phyloP scores from a whole-genome alignment of 495 filamentous ascomycete species.

The Lophium mytilinum region DNA sequence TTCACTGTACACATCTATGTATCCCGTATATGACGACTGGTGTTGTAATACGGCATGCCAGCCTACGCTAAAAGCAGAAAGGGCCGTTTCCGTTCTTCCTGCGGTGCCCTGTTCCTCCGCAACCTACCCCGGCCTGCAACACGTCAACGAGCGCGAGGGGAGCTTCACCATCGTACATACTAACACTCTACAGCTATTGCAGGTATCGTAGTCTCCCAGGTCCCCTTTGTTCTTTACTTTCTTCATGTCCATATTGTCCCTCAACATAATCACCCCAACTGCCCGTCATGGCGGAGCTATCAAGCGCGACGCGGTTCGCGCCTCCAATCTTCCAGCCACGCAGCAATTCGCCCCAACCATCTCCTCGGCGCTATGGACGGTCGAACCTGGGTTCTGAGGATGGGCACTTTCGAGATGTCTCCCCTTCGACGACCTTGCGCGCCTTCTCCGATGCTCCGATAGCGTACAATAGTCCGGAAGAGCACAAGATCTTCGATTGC shows the following conservation, averaged over 20 bases:
- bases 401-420: constrained; percentile 27
- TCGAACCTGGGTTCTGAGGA: constrained; percentile 12
- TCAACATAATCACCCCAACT: not conserved
- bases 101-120: not conserved
- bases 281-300: constrained; percentile 13
- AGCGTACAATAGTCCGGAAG: constrained; percentile 17
- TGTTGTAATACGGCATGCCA: too few relatives aligned
- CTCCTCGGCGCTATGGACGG: constrained; percentile 15
- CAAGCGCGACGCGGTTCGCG: constrained; percentile 13
- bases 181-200: not conserved
- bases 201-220: not conserved
- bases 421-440: constrained; percentile 29
- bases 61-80: too few relatives aligned
- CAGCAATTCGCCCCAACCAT: constrained; percentile 21
- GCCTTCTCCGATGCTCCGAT: constrained; percentile 25
- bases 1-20: too few relatives aligned
- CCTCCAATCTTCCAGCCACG: constrained; percentile 16
- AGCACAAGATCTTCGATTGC: constrained; percentile 24
- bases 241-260: not conserved
- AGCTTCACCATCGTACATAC: not conserved
- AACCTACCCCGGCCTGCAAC: not conserved
- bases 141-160: not conserved
- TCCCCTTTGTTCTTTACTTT: not conserved
- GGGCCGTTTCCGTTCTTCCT: not conserved
- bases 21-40: too few relatives aligned